Conservation (phyloP, 73 alveolate species). For the Paraurostyla sp. region DNA sequence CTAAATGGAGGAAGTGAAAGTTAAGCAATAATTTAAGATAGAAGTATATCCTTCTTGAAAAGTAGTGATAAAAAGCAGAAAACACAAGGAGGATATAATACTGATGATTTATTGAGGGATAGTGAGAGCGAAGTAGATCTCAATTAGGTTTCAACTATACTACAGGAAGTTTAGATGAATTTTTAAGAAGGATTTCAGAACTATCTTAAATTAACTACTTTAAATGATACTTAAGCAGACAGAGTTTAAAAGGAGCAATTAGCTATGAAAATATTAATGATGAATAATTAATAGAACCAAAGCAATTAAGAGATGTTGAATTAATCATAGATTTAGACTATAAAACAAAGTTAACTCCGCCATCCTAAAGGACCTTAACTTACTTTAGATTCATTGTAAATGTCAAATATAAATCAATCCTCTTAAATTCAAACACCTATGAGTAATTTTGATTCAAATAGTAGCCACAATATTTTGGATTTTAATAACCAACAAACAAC, state of each 20-base stretch:
- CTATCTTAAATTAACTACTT: background rate
- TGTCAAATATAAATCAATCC: background rate
- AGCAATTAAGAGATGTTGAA: too few relatives aligned
- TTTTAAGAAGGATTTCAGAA: background rate
- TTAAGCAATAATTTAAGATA: background rate
- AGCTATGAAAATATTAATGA: background rate
- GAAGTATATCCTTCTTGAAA: background rate
- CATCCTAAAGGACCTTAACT: background rate
- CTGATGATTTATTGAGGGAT: conserved; percentile 42
- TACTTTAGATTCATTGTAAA: background rate
- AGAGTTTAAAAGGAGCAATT: background rate
- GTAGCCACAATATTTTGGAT: too few relatives aligned
- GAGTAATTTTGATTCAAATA: background rate
- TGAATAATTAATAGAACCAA: too few relatives aligned
- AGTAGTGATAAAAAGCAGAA: conserved; percentile 10
- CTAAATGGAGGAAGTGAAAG: too few relatives aligned
- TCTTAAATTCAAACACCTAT: background rate
- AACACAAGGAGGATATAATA: conserved; percentile 8
- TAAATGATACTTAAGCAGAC: background rate
- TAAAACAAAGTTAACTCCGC: background rate
- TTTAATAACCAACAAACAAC: too few relatives aligned
- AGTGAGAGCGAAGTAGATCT: conserved; percentile 12
- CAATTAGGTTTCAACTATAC: background rate
- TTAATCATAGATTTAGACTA: background rate
- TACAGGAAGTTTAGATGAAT: background rate